Percentiles rank a stretch among this genome's conserved stretches.
Evolutionary conservation across 345 rosid species (phyloP).

Genomic region (Hirschfeldia incana): DNA sequence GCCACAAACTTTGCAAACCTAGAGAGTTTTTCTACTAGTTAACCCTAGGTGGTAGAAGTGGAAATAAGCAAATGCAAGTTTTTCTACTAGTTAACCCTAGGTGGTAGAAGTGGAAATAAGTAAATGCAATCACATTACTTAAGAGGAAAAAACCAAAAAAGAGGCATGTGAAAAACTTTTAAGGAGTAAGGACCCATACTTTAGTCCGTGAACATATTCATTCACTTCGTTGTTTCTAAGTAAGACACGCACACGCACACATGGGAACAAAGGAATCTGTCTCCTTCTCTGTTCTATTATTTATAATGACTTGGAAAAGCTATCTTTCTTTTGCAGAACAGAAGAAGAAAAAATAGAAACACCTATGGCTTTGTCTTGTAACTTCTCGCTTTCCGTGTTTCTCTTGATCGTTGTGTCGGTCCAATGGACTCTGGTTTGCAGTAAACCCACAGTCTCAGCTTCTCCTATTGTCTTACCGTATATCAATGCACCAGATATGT

Average conservation of each 20-base stretch:
- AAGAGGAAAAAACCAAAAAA: conserved; percentile 32
- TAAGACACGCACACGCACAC: conserved; percentile 37
- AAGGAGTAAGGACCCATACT: conserved; percentile 26
- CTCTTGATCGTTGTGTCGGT: conserved; percentile 31
- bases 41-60: too few relatives aligned
- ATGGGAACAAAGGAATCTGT: conserved; percentile 28
- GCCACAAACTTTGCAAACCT: background rate
- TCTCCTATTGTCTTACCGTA: conserved; percentile 62
- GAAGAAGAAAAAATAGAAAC: conserved; percentile 15
- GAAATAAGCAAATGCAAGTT: too few relatives aligned
- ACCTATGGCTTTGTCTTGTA: conserved; percentile 45
- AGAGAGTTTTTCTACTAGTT: background rate
- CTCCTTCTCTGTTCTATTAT: conserved; percentile 37
- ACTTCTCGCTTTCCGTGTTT: conserved; percentile 32
- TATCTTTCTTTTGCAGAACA: conserved; percentile 34
- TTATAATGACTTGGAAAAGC: conserved; percentile 15
- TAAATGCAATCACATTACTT: conserved; percentile 37
- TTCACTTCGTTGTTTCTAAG: conserved; percentile 31
- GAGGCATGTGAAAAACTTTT: conserved; percentile 32
- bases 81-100: background rate
- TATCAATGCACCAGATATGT: conserved; percentile 54
- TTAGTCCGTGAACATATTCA: conserved; percentile 41
- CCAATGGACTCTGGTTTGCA: conserved; percentile 21
- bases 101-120: conserved; percentile 25
- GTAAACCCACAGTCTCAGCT: conserved; percentile 50